These are phyloP conservation scores for Prunus mongolica DNA, from an alignment of 306 rosid species.

Conservation along the genomic window DNA sequence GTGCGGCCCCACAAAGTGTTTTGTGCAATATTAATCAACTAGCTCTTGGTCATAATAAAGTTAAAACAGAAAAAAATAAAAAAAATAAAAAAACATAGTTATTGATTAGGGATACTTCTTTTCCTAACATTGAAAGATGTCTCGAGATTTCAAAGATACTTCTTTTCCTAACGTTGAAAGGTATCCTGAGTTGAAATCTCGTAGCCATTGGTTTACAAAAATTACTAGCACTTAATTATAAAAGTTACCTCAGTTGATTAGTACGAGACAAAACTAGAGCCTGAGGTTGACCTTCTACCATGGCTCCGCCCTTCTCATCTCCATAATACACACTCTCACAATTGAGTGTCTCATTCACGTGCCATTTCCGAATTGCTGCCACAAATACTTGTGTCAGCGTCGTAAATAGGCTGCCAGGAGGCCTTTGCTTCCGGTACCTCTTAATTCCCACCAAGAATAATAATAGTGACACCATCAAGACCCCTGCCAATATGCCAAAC, in stretches of 20 bases:
- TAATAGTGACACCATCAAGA: constrained; percentile 44
- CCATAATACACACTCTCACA: constrained; percentile 22
- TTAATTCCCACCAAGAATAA: constrained; percentile 49
- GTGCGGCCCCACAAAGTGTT: no score
- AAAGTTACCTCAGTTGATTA: constrained; percentile 40
- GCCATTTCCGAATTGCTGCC: constrained; percentile 48
- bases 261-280: constrained; percentile 32
- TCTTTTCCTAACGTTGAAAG: no score
- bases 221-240: no score
- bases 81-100: no score
- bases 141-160: rapidly evolving
- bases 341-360: constrained; percentile 21
- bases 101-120: rapidly evolving
- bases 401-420: constrained; percentile 57
- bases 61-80: no score
- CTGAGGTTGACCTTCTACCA: constrained; percentile 18
- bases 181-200: no score
- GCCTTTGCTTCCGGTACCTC: constrained; percentile 43
- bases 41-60: no score
- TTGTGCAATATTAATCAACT: no score
- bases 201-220: no score
- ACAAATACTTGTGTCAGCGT: constrained; percentile 57
- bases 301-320: constrained; percentile 3
- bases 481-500: constrained; percentile 47
- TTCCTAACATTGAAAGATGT: no score